Evolutionary conservation across 2,329 filamentous ascomycete species (phyloP), one percentile per base, ranked within the genome.

Genomic region (Penicillium polonicum): DNA sequence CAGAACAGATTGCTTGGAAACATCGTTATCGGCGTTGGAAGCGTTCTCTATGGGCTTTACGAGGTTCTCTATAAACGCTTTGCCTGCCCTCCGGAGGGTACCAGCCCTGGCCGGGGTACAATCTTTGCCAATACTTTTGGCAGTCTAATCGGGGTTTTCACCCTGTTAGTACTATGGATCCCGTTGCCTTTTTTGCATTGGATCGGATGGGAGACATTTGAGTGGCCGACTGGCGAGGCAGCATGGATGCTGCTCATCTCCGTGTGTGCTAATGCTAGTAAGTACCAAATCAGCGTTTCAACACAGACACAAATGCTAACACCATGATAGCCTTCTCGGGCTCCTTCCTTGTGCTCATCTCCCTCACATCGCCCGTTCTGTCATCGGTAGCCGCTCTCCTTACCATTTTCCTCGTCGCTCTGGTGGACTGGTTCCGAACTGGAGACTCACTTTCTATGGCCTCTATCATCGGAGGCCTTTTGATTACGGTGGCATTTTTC

Each of bases 41-140:
- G 89, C 64, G 87, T 99, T 7, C 82, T 99, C 19, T 99, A 99
- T 74, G 94, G 94, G 0, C 87, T 99, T 48, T 99, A 99, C 76
- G 94, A 99, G 75, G 94, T 99, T 6, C 76, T 99, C 39, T 99
- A 99, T 79, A 99, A 99, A 81, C 87, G 88, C 59, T 87, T 88
- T 59, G 93, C 93, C 15, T 99, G 94, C 72, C 94, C 94, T 12
- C 94, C 94, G 0, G 92, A 97, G 65, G 92, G 92, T 49, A 90
- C 88, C 53, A 88, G 85, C 43, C 85, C 94, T 0, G 86, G 84
- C n/a, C 86, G 92, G n/a, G 92, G 92, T 66, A 94, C 96, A 82
- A 87, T 97, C 59, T 97, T 99, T 67, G 92, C 94, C 68, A 97
- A 96, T 72, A 88, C 90, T 0, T 94, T 97, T 69, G 94, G 91